These are phyloP conservation scores for Colletotrichum echinochloae DNA, from an alignment of 2,329 filamentous ascomycete species.

Conservation along the genomic window DNA sequence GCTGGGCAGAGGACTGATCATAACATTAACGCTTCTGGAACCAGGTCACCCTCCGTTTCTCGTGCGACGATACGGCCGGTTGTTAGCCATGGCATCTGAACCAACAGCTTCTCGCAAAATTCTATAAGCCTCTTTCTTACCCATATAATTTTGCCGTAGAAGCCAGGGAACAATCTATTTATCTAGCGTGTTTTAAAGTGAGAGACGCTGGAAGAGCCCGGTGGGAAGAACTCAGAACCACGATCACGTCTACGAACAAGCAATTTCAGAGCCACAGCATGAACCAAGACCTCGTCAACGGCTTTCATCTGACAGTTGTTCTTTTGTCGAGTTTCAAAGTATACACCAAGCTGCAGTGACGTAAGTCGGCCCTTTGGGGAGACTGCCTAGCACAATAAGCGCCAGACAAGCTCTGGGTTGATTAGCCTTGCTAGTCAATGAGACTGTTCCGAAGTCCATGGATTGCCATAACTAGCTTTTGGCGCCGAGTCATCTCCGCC, in stretches of 20 bases:
- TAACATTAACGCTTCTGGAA: neutral
- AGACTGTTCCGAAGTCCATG: constrained; percentile 23
- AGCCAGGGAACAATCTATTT: neutral
- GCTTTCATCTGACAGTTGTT: neutral
- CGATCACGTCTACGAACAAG: neutral
- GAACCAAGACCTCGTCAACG: too few relatives aligned
- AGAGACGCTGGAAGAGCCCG: neutral
- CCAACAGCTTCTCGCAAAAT: neutral
- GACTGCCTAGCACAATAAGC: too few relatives aligned
- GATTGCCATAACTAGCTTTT: neutral
- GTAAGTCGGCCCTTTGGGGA: too few relatives aligned
- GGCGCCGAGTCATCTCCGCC: constrained; percentile 12
- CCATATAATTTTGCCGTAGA: too few relatives aligned
- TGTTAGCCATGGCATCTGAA: neutral
- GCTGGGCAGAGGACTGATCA: neutral
- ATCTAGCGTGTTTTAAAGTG: neutral
- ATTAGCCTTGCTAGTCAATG: constrained; percentile 8
- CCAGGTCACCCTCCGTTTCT: neutral
- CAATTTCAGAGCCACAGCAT: neutral
- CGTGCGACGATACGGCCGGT: neutral
- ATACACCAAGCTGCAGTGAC: neutral
- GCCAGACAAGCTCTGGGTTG: neutral
- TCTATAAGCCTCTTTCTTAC: neutral
- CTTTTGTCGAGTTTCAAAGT: too few relatives aligned
- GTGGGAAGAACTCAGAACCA: neutral